Base-by-base conservation (phyloP, 1,284 basidiomycete genomes). In the Leucoagaricus sp. region DNA sequence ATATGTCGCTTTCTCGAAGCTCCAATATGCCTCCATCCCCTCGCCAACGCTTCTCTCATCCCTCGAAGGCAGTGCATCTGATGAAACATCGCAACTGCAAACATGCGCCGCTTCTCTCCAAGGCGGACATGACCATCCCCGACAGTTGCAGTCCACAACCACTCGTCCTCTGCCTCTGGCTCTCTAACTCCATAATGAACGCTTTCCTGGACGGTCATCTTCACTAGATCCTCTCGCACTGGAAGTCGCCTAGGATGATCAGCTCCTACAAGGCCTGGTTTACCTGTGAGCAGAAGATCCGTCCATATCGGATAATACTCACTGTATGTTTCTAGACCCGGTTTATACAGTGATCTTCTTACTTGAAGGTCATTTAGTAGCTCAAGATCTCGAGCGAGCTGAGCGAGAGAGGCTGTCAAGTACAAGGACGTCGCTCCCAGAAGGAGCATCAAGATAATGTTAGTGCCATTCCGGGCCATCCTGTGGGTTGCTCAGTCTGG, bases 91-190 rank as follows among this genome's bases (percentile, higher is more conserved):
- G 69, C 60, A 13, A 73, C 63, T 4, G 68, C 65, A 60, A 71
- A 73, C 47, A 67, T 65, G 3, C 69, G 65, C 19, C 70, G 58
- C 28, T 68, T 59, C n/a, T 69, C 60, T 6, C 69, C 70, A n/a
- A 76, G 58, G n/a, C 70, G 65, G 31, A 71, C 60, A 59, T 71
- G 71, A 8, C 74, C 73, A 47, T 69, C 66, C 7, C 72, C 70
- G 29, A 57, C 36, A 0, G 67, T 60, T 1, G 70, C 66, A 34
- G 69, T 73, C 63, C 72, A 71, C 15, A 72, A 58, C 67, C 70
- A 75, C 63, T 74, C 71, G 8, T 71, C 66, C 46, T 65, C 45
- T 0, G 69, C 65, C 62, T 75, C 73, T 34, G 61, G 60, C 9
- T 63, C 63, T 1, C 63, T 49, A 10, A 71, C 42, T 23, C 63